Evolutionary conservation across 108 stramenopile species (phyloP).

Genomic region (Cylindrotheca fusiformis): DNA sequence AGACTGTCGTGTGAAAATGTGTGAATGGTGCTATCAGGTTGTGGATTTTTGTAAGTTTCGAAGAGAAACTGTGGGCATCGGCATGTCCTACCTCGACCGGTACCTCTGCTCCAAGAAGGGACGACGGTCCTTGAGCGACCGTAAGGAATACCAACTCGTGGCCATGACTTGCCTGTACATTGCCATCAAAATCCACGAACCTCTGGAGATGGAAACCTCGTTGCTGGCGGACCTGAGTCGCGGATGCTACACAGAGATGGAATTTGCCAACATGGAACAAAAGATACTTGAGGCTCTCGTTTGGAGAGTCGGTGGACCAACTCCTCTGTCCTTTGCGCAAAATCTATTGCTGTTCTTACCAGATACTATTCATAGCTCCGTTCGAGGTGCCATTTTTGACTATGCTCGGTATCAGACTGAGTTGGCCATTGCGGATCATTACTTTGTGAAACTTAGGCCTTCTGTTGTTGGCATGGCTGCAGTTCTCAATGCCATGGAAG

Average conservation of each 20-base stretch:
- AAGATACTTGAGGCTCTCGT: slow-evolving; percentile 61
- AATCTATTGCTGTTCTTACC: slow-evolving; percentile 45
- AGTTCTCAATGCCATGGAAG: slow-evolving; percentile 65
- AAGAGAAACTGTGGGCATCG: slow-evolving; percentile 66
- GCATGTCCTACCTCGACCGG: slow-evolving; percentile 75
- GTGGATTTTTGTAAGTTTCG: slow-evolving; percentile 65
- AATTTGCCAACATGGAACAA: slow-evolving; percentile 68
- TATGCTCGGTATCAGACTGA: slow-evolving; percentile 70
- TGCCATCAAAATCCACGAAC: slow-evolving; percentile 83
- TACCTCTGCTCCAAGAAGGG: slow-evolving; percentile 44
- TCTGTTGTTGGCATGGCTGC: slow-evolving; percentile 59
- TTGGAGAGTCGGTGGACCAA: slow-evolving; percentile 69
- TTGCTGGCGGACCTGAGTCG: slow-evolving; percentile 69
- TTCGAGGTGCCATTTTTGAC: slow-evolving; percentile 48
- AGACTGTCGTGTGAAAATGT: slow-evolving; percentile 76
- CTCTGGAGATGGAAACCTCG: slow-evolving; percentile 72
- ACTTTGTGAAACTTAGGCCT: slow-evolving; percentile 42
- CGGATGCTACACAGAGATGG: slow-evolving; percentile 65
- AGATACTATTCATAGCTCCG: slow-evolving; percentile 23
- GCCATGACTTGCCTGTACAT: slow-evolving; percentile 78
- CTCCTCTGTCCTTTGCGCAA: slow-evolving; percentile 45
- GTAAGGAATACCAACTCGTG: slow-evolving; percentile 75
- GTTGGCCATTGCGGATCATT: slow-evolving; percentile 56
- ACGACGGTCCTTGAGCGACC: slow-evolving; percentile 39
- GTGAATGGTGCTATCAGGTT: slow-evolving; percentile 48